Conservation (phyloP, 768 basidiomycete species). For the Leccinum broughii region DNA sequence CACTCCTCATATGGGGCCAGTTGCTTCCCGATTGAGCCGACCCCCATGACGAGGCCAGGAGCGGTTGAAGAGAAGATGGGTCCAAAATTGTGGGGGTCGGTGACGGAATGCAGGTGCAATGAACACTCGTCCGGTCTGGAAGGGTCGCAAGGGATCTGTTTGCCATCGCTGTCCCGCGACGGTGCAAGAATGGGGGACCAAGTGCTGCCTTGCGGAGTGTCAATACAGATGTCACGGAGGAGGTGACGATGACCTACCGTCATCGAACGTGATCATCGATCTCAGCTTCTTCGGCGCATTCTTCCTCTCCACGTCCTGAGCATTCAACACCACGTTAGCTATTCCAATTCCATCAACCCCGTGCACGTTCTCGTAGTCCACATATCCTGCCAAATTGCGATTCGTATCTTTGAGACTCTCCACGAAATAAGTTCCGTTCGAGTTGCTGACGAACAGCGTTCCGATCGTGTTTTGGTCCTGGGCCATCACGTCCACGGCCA, state of each 20-base stretch:
- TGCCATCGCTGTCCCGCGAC: constrained; percentile 54
- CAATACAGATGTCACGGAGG: background rate
- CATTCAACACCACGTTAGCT: constrained; percentile 84
- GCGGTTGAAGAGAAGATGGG: constrained; percentile 94
- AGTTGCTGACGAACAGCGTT: constrained; percentile 86
- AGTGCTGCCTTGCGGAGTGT: constrained; percentile 50
- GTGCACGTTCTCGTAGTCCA: constrained; percentile 89
- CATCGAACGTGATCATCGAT: constrained; percentile 87
- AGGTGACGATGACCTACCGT: constrained; percentile 45
- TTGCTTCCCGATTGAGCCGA: constrained; percentile 77
- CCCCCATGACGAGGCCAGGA: constrained; percentile 96
- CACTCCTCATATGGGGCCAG: constrained; percentile 78
- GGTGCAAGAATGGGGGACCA: constrained; percentile 74
- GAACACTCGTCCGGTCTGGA: constrained; percentile 44
- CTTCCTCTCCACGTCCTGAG: constrained; percentile 77
- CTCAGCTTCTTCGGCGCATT: constrained; percentile 65
- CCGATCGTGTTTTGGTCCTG: too few species aligned
- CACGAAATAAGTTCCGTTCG: constrained; percentile 94
- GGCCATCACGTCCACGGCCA: too few species aligned
- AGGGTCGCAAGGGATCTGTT: constrained; percentile 37
- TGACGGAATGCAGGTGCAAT: constrained; percentile 91
- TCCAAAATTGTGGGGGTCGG: constrained; percentile 88
- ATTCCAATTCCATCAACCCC: constrained; percentile 90
- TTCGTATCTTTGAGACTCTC: constrained; percentile 92
- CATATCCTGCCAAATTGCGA: constrained; percentile 82